Evolutionary conservation across 257 asterid species (phyloP), one percentile per base, ranked within the genome.

Genomic region (Solanum virginianum): DNA sequence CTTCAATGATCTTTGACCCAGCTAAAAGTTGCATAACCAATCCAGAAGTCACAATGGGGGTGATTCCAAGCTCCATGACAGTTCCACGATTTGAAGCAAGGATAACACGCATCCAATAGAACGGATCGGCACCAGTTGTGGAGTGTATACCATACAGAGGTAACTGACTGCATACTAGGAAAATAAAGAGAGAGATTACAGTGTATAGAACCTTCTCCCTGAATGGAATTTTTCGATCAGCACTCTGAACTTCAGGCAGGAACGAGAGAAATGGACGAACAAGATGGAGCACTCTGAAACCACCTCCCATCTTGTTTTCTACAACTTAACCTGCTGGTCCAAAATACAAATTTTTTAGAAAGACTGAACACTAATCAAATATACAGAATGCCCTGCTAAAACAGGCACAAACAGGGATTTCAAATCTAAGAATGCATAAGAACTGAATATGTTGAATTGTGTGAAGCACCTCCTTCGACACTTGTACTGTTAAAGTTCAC

Each of bases 81-180:
- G 98, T 93, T 17, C 98, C 98, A 81, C 98, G 91, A 88, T 91
- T 94, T 36, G 98, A 94, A 86, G 98, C 98, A 55, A 94, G 98
- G 89, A 94, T 94, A 63, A 91, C 98, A 84, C 98, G 98, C 98
- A 94, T 94, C 98, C 98, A 94, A 80, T 94, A 94, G 87, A 94
- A 94, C 16, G 98, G 98, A 88, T 94, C 98, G 13, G 97, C 98
- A 16, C 98, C 98, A 0, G 98, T 94, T 72, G 98, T 94, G 18
- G 98, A 94, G 92, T 94, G 98, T 86, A 94, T 94, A 66, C 98
- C 98, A 91, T 94, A 94, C 83, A 94, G 41, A 5, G 98, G 98
- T 51, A 94, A 92, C 92, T 94, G 98, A 89, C 97, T 93, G 87
- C 98, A 94, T 74, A 94, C 98, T 85, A 94, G 88, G 87, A 94